A percentile compares a stretch with the other conserved stretches of the same genome.
Conservation (phyloP, 2,329 filamentous ascomycete species). For the Coniochaeta sp. region DNA sequence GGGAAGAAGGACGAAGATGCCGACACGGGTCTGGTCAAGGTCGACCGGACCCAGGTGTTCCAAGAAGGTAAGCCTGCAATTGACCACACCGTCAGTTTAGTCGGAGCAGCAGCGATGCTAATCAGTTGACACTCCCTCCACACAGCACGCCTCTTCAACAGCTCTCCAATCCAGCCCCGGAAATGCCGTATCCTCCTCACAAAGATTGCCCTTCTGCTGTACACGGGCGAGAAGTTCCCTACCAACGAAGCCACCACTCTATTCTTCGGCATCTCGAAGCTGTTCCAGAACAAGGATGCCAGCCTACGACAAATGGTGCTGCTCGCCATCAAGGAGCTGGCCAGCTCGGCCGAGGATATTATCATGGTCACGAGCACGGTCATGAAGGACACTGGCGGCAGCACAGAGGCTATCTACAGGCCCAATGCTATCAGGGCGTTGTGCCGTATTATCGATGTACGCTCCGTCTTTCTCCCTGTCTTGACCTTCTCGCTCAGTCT, state of each 20-base stretch:
- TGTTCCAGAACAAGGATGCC: slow-evolving; percentile 99
- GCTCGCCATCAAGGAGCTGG: slow-evolving; percentile 94
- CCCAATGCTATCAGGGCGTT: slow-evolving; percentile 93
- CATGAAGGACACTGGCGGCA: slow-evolving; percentile 97
- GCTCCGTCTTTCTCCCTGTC: slow-evolving; percentile 9
- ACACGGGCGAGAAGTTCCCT: slow-evolving; percentile 94
- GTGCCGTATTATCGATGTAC: slow-evolving; percentile 92
- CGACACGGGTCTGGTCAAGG: slow-evolving; percentile 87
- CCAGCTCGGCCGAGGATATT: slow-evolving; percentile 91
- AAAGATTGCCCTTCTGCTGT: slow-evolving; percentile 92
- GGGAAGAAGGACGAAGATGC: slow-evolving; percentile 99
- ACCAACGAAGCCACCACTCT: slow-evolving; percentile 95
- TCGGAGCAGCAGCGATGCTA: slow-evolving; percentile 5
- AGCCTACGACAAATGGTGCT: slow-evolving; percentile 98
- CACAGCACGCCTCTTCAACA: slow-evolving; percentile 93
- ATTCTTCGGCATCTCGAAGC: slow-evolving; percentile 98
- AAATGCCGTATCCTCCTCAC: slow-evolving; percentile 96
- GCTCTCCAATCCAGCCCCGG: slow-evolving; percentile 90
- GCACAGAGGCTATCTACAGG: slow-evolving; percentile 87
- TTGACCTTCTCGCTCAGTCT: background rate
- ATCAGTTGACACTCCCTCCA: slow-evolving; percentile 6
- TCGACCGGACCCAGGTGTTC: slow-evolving; percentile 95
- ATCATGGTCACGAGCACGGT: slow-evolving; percentile 99
- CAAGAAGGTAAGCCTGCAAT: slow-evolving; percentile 71
- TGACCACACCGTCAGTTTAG: background rate